These are phyloP conservation scores for Penicillium sp. DNA, from an alignment of 2,329 filamentous ascomycete species.

Conservation along the genomic window DNA sequence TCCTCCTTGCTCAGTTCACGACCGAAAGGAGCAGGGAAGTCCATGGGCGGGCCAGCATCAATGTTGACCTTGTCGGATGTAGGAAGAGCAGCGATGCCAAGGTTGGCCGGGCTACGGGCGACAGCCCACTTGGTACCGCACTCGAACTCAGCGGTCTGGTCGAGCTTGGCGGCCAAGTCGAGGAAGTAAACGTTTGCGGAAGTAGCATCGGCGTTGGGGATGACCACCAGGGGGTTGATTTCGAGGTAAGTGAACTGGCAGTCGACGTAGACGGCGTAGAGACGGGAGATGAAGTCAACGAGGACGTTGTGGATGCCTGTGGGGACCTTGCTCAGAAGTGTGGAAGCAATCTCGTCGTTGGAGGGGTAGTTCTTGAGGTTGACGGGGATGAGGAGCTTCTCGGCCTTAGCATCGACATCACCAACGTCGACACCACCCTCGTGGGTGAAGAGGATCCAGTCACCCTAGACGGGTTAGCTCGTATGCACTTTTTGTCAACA, in stretches of 20 bases:
- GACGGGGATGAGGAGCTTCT: slow-evolving; percentile 97
- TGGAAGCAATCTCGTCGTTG: slow-evolving; percentile 86
- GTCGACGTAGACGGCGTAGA: slow-evolving; percentile 99
- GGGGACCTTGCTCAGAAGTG: slow-evolving; percentile 90
- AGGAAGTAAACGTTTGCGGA: slow-evolving; percentile 97
- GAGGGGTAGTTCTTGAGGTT: slow-evolving; percentile 94
- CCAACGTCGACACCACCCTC: slow-evolving; percentile 99
- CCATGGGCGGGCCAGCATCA: slow-evolving; percentile 96
- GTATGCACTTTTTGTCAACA: neutral
- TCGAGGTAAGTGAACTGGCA: slow-evolving; percentile 99
- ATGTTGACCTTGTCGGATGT: slow-evolving; percentile 80
- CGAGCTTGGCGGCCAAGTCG: slow-evolving; percentile 96
- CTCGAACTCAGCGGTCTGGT: slow-evolving; percentile 99
- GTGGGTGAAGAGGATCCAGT: slow-evolving; percentile 99
- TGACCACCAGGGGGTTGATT: slow-evolving; percentile 98
- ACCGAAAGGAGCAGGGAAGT: slow-evolving; percentile 98
- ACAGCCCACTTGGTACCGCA: slow-evolving; percentile 99
- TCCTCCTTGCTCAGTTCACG: slow-evolving; percentile 99
- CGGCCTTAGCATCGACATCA: slow-evolving; percentile 97
- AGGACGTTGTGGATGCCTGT: slow-evolving; percentile 96
- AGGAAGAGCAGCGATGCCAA: slow-evolving; percentile 76
- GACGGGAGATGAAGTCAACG: slow-evolving; percentile 96
- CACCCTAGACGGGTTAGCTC: slow-evolving; percentile 66
- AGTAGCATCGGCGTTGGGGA: slow-evolving; percentile 89
- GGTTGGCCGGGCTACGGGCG: slow-evolving; percentile 84